Percentiles rank a stretch among this genome's conserved stretches.
phyloP scores from a whole-genome alignment of 352 stramenopile genomes.

The Globisporangium parvum region DNA sequence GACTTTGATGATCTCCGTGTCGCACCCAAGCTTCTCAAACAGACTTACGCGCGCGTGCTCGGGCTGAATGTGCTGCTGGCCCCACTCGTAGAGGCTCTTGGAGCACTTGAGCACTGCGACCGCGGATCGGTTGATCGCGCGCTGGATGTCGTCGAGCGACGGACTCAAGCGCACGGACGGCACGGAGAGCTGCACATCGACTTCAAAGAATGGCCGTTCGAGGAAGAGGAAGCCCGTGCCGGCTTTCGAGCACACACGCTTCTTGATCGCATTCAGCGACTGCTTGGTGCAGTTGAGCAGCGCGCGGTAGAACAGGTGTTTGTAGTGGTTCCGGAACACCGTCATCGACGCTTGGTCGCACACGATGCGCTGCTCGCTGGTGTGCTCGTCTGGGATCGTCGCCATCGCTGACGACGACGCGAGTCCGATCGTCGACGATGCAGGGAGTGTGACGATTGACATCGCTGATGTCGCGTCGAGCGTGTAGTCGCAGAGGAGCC shows the following conservation, averaged over 20 bases:
- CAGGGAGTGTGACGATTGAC: conserved; percentile 8
- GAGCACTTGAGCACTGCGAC: conserved; percentile 78
- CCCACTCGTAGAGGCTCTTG: conserved; percentile 78
- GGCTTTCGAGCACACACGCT: conserved; percentile 72
- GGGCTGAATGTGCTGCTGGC: conserved; percentile 52
- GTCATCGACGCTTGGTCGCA: conserved; percentile 35
- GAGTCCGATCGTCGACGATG: conserved; percentile 1
- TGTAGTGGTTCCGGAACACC: conserved; percentile 69
- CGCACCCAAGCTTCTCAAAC: conserved; percentile 80
- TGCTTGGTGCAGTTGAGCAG: conserved; percentile 76
- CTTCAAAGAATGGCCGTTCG: conserved; percentile 82
- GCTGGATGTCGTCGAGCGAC: conserved; percentile 81
- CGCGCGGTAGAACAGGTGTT: conserved; percentile 75
- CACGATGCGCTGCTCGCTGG: conserved; percentile 11
- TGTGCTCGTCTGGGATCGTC: conserved; percentile 5
- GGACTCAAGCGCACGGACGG: conserved; percentile 76
- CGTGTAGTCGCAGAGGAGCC: conserved; percentile 61
- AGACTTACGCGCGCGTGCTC: conserved; percentile 48
- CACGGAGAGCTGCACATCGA: conserved; percentile 80
- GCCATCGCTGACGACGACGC: neutral
- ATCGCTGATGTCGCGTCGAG: conserved; percentile 27
- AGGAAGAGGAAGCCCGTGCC: conserved; percentile 78
- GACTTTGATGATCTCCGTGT: conserved; percentile 88
- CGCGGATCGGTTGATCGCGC: conserved; percentile 76
- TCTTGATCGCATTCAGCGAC: conserved; percentile 80